phyloP scores from a whole-genome alignment of 2,329 filamentous ascomycete species.

The Aureobasidium zeae region DNA sequence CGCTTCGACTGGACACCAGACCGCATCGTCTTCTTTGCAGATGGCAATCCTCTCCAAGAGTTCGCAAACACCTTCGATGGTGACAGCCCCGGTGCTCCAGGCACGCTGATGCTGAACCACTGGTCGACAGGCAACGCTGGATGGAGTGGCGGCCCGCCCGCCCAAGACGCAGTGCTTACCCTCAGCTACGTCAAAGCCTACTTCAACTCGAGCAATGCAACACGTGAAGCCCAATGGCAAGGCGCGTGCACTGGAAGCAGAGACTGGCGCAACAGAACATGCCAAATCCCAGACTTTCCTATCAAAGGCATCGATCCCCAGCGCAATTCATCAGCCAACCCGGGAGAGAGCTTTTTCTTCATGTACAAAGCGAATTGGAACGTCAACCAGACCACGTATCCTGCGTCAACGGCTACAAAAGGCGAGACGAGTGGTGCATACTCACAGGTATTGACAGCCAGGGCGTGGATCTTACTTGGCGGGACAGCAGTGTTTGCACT shows the following conservation, averaged over 20 bases:
- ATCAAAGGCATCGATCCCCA: constrained; percentile 26
- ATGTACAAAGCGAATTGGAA: constrained; percentile 9
- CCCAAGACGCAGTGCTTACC: constrained; percentile 50
- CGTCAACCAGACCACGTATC: constrained; percentile 16
- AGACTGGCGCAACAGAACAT: constrained; percentile 29
- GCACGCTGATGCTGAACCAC: constrained; percentile 62
- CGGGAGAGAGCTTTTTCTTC: constrained; percentile 42
- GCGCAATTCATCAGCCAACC: constrained; percentile 21
- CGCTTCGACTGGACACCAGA: constrained; percentile 63
- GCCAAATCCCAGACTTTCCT: constrained; percentile 41
- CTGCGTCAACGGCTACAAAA: constrained; percentile 8
- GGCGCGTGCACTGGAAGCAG: constrained; percentile 20
- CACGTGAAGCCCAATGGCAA: constrained; percentile 30
- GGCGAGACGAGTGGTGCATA: not conserved
- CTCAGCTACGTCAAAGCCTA: constrained; percentile 68
- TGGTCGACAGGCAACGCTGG: constrained; percentile 65
- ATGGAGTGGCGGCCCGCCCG: constrained; percentile 65
- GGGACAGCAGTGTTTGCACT: not conserved
- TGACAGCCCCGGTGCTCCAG: constrained; percentile 45
- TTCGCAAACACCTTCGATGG: constrained; percentile 40
- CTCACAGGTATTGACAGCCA: not conserved
- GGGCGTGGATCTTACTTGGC: not conserved
- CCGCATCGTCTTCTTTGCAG: constrained; percentile 59
- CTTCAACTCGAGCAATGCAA: constrained; percentile 57
- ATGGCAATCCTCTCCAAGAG: constrained; percentile 47